Conservation (phyloP, 2,329 filamentous ascomycete genomes). For the Gnomoniopsis smithogilvyi region DNA sequence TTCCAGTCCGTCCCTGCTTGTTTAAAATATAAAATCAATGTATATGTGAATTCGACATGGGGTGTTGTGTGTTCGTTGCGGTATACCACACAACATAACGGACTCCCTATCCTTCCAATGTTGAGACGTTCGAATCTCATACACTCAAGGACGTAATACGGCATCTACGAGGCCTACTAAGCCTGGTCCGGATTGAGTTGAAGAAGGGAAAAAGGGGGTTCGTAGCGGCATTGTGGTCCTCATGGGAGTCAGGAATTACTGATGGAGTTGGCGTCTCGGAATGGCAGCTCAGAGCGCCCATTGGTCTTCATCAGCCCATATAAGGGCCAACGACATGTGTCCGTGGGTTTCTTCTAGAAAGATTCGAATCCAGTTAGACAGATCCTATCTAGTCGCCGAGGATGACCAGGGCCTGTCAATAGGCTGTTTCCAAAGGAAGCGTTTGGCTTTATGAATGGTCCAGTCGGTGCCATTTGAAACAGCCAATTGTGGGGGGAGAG, state of each 20-base stretch:
- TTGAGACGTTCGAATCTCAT: too few relatives aligned
- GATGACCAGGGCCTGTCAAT: neutral
- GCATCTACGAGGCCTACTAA: neutral
- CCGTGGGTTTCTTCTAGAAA: neutral
- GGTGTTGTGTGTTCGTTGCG: too few relatives aligned
- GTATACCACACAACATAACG: too few relatives aligned
- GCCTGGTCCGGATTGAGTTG: neutral
- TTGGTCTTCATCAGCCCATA: neutral
- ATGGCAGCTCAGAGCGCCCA: neutral
- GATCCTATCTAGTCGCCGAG: neutral
- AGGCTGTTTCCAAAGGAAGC: neutral
- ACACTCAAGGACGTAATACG: too few relatives aligned
- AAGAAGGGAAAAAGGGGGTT: neutral
- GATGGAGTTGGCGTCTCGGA: neutral
- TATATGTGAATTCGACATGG: neutral
- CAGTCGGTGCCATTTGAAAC: neutral
- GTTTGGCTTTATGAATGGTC: neutral
- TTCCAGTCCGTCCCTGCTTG: neutral
- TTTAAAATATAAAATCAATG: neutral
- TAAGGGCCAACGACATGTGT: neutral
- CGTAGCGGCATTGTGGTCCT: neutral
- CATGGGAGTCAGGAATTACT: neutral
- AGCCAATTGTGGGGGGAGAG: neutral
- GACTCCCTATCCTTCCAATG: too few relatives aligned
- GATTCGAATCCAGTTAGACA: neutral